These are phyloP conservation scores for Colletotrichum sidae DNA, from an alignment of 2,329 filamentous ascomycete genomes.

Conservation along the genomic window DNA sequence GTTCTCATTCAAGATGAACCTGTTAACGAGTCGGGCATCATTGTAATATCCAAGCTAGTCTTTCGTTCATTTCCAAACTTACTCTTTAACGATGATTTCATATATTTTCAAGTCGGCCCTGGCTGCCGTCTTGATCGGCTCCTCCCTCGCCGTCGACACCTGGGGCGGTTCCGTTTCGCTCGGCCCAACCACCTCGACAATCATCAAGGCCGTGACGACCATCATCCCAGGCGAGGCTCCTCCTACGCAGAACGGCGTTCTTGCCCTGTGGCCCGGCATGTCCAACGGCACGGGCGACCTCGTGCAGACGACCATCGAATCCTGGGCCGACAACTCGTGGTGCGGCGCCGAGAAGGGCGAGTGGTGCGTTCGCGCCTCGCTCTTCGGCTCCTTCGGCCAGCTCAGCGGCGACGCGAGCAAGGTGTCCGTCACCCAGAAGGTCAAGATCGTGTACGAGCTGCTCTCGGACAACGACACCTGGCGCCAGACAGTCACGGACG, in stretches of 20 bases:
- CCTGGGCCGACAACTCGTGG: slow-evolving; percentile 54
- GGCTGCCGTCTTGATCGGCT: not conserved
- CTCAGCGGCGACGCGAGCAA: slow-evolving; percentile 18
- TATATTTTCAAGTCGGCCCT: slow-evolving; percentile 8
- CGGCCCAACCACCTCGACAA: slow-evolving; percentile 41
- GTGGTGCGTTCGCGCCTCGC: slow-evolving; percentile 49
- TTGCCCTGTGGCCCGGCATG: slow-evolving; percentile 59
- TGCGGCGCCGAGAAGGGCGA: slow-evolving; percentile 52
- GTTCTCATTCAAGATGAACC: not conserved
- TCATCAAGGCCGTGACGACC: slow-evolving; percentile 52
- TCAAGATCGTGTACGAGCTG: slow-evolving; percentile 39
- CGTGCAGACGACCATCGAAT: slow-evolving; percentile 55
- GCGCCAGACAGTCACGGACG: slow-evolving; percentile 49
- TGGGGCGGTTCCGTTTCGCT: slow-evolving; percentile 30
- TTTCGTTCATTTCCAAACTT: not conserved
- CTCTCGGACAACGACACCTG: slow-evolving; percentile 40
- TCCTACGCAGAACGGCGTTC: slow-evolving; percentile 48
- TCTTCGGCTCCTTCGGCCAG: slow-evolving; percentile 54
- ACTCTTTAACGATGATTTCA: not conserved
- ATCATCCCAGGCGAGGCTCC: slow-evolving; percentile 53
- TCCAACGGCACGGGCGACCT: slow-evolving; percentile 57
- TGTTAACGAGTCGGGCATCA: not conserved
- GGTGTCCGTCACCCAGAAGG: slow-evolving; percentile 5
- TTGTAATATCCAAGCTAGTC: not conserved
- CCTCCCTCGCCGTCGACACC: slow-evolving; percentile 10